A percentile compares a stretch with the other conserved stretches of the same genome.
Evolutionary conservation across 768 basidiomycete genomes (phyloP).

Genomic region (Brasilioporus rufonigricans): DNA sequence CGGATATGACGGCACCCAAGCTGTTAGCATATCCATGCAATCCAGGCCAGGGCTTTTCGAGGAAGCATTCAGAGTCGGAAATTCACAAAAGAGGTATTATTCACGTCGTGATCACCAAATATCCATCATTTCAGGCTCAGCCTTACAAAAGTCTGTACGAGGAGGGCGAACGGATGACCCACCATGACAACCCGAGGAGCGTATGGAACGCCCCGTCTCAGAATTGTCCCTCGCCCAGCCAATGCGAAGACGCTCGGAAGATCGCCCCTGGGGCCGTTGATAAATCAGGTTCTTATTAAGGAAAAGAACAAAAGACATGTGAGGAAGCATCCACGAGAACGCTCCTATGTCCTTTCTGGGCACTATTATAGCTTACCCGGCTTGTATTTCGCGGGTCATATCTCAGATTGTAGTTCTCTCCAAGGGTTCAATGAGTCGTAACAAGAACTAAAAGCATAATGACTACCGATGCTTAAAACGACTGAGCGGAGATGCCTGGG

Average conservation of each 20-base stretch:
- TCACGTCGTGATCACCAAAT: too few relatives aligned
- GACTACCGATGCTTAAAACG: background rate
- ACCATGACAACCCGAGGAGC: background rate
- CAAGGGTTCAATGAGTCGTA: too few relatives aligned
- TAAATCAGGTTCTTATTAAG: background rate
- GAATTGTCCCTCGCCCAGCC: background rate
- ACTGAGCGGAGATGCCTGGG: background rate
- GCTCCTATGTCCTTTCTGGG: background rate
- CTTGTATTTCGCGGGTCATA: background rate
- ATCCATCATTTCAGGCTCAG: too few relatives aligned
- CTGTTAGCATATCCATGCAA: too few relatives aligned
- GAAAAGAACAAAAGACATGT: background rate
- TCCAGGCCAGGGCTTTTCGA: too few relatives aligned
- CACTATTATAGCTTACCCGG: too few relatives aligned
- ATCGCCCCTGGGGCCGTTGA: background rate
- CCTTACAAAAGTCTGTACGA: too few relatives aligned
- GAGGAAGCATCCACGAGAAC: background rate
- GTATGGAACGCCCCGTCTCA: background rate
- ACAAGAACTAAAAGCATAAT: background rate
- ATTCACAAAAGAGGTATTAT: too few relatives aligned
- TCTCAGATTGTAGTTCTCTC: background rate
- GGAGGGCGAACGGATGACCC: too few relatives aligned
- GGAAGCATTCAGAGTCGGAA: too few relatives aligned
- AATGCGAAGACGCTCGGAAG: background rate
- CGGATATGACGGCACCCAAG: too few relatives aligned